Base-by-base conservation (phyloP, 169 alveolate species). In the Perkinsus chesapeaki region DNA sequence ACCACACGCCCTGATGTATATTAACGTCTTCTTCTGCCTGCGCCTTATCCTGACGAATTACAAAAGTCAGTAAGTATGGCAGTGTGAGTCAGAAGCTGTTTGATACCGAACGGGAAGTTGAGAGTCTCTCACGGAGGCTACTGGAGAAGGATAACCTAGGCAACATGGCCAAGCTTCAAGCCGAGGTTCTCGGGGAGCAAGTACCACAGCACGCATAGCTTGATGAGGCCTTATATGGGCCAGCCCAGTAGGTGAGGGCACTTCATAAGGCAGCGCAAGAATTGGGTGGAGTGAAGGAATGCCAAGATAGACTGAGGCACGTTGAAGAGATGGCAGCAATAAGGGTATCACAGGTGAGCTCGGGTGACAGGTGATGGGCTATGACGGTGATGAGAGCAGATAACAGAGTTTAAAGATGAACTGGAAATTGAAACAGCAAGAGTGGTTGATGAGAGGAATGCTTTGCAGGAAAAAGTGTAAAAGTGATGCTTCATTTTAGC, bases 121-220 rank as follows among this genome's bases (percentile, higher is more conserved):
- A 60, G 82, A 7, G 82, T 27, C 82, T 60, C 37, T 12, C 82
- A 1, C 82, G 31, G 37, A 34, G 27, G 12, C 27, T 60, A 60
- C 27, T 34, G 31, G 82, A 60, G 82, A 1, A 60, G 31, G 3
- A 23, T 1, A 60, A 23, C 31, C 12, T 60, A 16, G 27, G 37
- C 27, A 16, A 60, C 82, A 23, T 60, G 23, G 82, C 82, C 23
- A 60, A 92, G 91, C 93, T 60, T 47, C 73, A 92, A 73, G 48
- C 39, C 72, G 93, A 92, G 39, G 93, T 92, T 34, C 93, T 92
- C 23, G 39, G 92, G 27, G 93, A 92, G 91, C 93, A 92, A 91
- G 93, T 92, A 37, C 31, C 36, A 16, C 12, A 9, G 31, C 31
- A 16, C 82, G 3, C 31, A 7, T 60, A 20, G 37, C 82, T 1